Evolutionary conservation across 345 rosid genomes (phyloP).

Genomic region (Syzygium aqueum): DNA sequence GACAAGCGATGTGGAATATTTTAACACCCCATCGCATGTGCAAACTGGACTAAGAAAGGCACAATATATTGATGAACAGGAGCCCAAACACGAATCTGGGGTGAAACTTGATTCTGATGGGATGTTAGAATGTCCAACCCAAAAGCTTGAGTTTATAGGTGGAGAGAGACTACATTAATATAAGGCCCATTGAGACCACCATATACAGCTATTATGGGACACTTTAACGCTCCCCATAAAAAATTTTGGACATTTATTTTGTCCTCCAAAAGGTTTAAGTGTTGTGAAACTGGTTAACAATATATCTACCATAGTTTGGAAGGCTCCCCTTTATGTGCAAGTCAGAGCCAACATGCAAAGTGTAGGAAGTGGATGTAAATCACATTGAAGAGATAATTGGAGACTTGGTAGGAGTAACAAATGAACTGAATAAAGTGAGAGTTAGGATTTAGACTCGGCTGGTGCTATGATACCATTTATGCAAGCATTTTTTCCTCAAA

Average conservation of each 20-base stretch:
- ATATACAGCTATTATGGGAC: background rate
- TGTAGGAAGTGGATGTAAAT: background rate
- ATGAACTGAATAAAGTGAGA: background rate
- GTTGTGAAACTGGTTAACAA: background rate
- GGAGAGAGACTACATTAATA: background rate
- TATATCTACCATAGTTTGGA: background rate
- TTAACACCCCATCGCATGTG: too few species aligned
- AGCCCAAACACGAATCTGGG: background rate
- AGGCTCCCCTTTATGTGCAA: background rate
- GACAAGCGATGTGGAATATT: background rate
- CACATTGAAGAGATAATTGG: background rate
- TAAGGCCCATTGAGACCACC: background rate
- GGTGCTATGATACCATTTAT: background rate
- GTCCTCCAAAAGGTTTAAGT: background rate
- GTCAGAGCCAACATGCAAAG: background rate
- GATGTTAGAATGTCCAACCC: background rate
- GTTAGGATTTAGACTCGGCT: background rate
- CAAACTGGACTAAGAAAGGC: background rate
- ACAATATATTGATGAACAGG: background rate
- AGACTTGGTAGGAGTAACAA: background rate
- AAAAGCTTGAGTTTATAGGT: background rate
- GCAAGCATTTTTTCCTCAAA: background rate
- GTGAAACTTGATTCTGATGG: background rate
- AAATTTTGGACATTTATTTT: background rate
- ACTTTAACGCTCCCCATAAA: background rate